Base-by-base conservation (phyloP, 495 filamentous ascomycete species). In the Neurospora sp. region DNA sequence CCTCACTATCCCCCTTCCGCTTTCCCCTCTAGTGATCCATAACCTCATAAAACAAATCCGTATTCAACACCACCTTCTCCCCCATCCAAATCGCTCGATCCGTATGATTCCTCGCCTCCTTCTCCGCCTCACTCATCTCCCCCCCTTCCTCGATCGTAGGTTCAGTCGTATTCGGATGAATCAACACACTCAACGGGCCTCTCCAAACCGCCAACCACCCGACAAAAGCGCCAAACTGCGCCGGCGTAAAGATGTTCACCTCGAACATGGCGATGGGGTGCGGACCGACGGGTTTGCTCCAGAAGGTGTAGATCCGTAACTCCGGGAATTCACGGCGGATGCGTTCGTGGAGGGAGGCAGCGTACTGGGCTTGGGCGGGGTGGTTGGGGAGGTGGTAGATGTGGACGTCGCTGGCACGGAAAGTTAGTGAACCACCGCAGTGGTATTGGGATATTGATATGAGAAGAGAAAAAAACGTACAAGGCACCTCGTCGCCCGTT, bases 191-290 rank as follows among this genome's bases (percentile, higher is more conserved):
- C 71, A 97, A 80, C 39, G 93, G 94, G 0, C 94, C 94, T 2
- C 94, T 87, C 78, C 94, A 89, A 71, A 97, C 89, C 37, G 93
- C 87, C 59, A 97, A 83, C 94, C 94, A 97, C 0, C 91, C 85
- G 27, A 97, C 80, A 75, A 97, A 95, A 0, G 94, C 94, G 3
- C 94, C 94, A 75, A 97, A 96, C 79, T 97, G 92, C 6, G 89
- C 89, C 0, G 94, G 94, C 0, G 90, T 93, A 79, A 94, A 92
- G 38, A 97, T 44, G 74, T 96, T 96, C 18, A 97, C 94, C 80
- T 97, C 94, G 75, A 97, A 93, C 94, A 97, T 97, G 65, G 89
- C 92, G 0, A 93, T 82, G 0, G 91, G 90, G 76, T 97, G 94
- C 3, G 94, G 94, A 0, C 94, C 94, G 7, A 97, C 79, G 3